Evolutionary conservation across 345 rosid species (phyloP).

Genomic region (Noccaea caerulescens): DNA sequence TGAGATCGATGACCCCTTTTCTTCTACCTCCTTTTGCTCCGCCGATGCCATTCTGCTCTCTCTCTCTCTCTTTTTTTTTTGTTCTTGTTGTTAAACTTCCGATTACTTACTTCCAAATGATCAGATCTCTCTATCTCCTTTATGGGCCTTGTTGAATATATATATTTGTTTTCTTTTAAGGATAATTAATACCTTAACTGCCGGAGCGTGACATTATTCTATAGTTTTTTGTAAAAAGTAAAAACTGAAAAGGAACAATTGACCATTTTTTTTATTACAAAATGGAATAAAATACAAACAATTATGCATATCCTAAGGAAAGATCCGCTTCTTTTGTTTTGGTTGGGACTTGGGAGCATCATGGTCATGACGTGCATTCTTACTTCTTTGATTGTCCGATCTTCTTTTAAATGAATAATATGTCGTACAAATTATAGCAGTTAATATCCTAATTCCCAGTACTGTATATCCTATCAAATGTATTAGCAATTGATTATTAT

Average conservation of each 20-base stretch:
- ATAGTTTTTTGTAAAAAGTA: background rate
- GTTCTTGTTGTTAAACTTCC: background rate
- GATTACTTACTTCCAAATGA: constrained; percentile 21
- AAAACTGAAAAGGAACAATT: background rate
- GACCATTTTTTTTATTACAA: background rate
- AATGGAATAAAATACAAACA: constrained; percentile 3
- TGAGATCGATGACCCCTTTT: constrained; percentile 43
- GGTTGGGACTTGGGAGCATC: background rate
- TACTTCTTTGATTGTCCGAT: constrained; percentile 18
- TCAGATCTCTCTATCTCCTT: constrained; percentile 22
- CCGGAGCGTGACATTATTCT: constrained; percentile 33
- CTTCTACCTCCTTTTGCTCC: constrained; percentile 40
- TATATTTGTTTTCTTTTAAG: constrained; percentile 10
- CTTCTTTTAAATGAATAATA: background rate
- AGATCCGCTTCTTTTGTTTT: constrained; percentile 25
- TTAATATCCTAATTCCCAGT: background rate
- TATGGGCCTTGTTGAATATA: background rate
- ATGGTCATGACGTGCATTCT: constrained; percentile 28
- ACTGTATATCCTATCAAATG: too few species aligned
- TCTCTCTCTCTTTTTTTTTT: background rate
- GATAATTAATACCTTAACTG: constrained; percentile 25
- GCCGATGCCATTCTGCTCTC: constrained; percentile 28
- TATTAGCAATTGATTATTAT: background rate
- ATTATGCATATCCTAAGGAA: constrained; percentile 12
- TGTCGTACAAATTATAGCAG: background rate